A percentile compares a stretch with the other conserved stretches of the same genome.
Evolutionary conservation across 441 rosid genomes (phyloP).

Genomic region (Pelargonium citronellum): DNA sequence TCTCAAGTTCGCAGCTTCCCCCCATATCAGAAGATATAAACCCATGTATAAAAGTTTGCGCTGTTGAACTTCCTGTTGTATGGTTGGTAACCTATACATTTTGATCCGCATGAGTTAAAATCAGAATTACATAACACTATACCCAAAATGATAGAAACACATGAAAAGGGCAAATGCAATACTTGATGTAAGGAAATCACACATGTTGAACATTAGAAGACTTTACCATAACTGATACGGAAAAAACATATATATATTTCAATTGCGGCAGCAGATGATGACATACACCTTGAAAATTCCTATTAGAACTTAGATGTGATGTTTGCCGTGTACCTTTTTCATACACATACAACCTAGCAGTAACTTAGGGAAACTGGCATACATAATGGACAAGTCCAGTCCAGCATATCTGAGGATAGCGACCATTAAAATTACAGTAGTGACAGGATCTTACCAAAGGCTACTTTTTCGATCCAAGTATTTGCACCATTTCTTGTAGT

Average conservation of each 20-base stretch:
- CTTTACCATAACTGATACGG: not conserved
- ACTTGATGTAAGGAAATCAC: not conserved
- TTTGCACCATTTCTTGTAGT: slow-evolving; percentile 98
- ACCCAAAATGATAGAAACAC: not conserved
- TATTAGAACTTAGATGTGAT: not conserved
- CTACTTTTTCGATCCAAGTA: slow-evolving; percentile 92
- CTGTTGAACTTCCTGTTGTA: slow-evolving; percentile 98
- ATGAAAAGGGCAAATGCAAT: not conserved
- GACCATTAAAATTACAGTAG: not conserved
- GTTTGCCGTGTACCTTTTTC: not conserved
- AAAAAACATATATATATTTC: not conserved
- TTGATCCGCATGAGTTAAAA: slow-evolving; percentile 7
- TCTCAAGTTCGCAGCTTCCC: slow-evolving; percentile 97
- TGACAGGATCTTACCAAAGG: slow-evolving; percentile 56
- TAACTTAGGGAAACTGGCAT: not conserved
- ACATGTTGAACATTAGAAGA: not conserved
- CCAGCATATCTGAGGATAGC: not conserved
- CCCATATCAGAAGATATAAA: slow-evolving; percentile 94
- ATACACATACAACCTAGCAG: not conserved
- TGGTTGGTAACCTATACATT: slow-evolving; percentile 84
- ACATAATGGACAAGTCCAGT: not conserved
- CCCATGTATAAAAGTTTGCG: slow-evolving; percentile 94
- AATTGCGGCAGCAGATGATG: not conserved
- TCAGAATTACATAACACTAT: no score
- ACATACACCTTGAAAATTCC: not conserved